A percentile compares a stretch with the other conserved stretches of the same genome.
Conservation (phyloP, 768 basidiomycete species). For the Phanerochaete carnosa region DNA sequence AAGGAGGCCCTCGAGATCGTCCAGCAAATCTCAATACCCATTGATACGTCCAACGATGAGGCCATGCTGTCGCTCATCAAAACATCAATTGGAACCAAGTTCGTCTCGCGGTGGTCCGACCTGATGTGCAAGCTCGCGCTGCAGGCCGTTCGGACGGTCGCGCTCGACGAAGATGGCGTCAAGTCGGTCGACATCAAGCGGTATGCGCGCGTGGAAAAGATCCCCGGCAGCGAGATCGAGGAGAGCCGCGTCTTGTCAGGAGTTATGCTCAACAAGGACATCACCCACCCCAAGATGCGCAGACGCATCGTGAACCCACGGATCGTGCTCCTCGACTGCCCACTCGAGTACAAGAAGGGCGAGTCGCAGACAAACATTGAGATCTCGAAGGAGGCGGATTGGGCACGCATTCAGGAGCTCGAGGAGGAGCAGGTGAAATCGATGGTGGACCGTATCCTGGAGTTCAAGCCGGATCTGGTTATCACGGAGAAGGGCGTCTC, state of each 20-base stretch:
- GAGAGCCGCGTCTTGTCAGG: slow-evolving; percentile 82
- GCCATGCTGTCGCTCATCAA: slow-evolving; percentile 98
- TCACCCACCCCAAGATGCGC: slow-evolving; percentile 97
- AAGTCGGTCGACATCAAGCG: slow-evolving; percentile 98
- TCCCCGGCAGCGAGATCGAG: slow-evolving; percentile 98
- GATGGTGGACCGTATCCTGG: slow-evolving; percentile 79
- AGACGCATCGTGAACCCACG: slow-evolving; percentile 86
- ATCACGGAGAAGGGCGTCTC: slow-evolving; percentile 98
- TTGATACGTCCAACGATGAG: slow-evolving; percentile 78
- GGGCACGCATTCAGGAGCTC: slow-evolving; percentile 87
- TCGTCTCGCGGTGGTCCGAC: slow-evolving; percentile 93
- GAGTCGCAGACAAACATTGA: slow-evolving; percentile 99
- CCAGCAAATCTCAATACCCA: slow-evolving; percentile 83
- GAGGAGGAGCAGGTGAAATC: slow-evolving; percentile 96
- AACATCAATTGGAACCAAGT: slow-evolving; percentile 97
- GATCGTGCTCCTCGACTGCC: slow-evolving; percentile 89
- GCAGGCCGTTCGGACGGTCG: slow-evolving; percentile 87
- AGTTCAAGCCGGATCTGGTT: slow-evolving; percentile 92
- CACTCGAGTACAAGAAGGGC: slow-evolving; percentile 98
- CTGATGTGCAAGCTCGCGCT: slow-evolving; percentile 96
- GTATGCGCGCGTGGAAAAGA: slow-evolving; percentile 95
- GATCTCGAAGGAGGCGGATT: slow-evolving; percentile 91
- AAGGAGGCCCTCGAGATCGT: slow-evolving; percentile 89
- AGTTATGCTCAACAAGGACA: slow-evolving; percentile 98
- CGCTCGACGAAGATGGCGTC: slow-evolving; percentile 68